Conservation (phyloP, 1,284 basidiomycete species). For the Pseudozyma pruni region DNA sequence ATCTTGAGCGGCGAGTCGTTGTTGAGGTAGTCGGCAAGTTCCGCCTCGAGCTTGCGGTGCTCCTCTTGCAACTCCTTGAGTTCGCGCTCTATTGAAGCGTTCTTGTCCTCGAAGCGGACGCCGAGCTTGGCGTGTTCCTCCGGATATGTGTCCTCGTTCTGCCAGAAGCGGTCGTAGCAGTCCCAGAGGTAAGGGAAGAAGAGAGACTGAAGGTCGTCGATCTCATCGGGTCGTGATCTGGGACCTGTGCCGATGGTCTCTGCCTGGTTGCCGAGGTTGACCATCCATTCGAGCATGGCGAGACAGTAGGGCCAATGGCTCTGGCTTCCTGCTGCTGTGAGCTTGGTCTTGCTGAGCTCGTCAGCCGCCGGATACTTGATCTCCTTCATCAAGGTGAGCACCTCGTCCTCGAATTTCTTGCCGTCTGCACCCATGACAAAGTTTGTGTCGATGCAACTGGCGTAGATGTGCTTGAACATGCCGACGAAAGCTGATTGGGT, state of each 20-base stretch:
- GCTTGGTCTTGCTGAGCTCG: conserved; percentile 66
- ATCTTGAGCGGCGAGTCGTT: conserved; percentile 57
- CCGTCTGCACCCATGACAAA: conserved; percentile 59
- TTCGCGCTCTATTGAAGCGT: conserved; percentile 50
- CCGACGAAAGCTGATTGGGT: conserved; percentile 62
- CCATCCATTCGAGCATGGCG: conserved; percentile 67
- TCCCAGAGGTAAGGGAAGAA: conserved; percentile 66
- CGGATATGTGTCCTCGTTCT: conserved; percentile 65
- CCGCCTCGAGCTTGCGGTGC: conserved; percentile 39
- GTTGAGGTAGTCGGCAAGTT: conserved; percentile 46
- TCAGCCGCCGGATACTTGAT: conserved; percentile 64
- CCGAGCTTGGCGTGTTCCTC: conserved; percentile 62
- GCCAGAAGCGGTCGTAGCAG: conserved; percentile 67
- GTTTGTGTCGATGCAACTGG: conserved; percentile 58
- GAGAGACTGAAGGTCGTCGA: conserved; percentile 59
- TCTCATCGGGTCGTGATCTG: conserved; percentile 51
- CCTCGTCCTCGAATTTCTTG: conserved; percentile 65
- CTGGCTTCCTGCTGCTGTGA: conserved; percentile 63
- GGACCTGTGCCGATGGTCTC: conserved; percentile 55
- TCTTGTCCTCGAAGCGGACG: conserved; percentile 53
- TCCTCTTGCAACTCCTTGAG: conserved; percentile 53
- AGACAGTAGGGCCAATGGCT: conserved; percentile 66
- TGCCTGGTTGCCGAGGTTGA: conserved; percentile 51
- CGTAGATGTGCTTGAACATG: conserved; percentile 66
- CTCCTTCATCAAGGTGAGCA: conserved; percentile 61